Evolutionary conservation across 352 stramenopile species (phyloP).

Genomic region (Thalassiosira mediterranea): DNA sequence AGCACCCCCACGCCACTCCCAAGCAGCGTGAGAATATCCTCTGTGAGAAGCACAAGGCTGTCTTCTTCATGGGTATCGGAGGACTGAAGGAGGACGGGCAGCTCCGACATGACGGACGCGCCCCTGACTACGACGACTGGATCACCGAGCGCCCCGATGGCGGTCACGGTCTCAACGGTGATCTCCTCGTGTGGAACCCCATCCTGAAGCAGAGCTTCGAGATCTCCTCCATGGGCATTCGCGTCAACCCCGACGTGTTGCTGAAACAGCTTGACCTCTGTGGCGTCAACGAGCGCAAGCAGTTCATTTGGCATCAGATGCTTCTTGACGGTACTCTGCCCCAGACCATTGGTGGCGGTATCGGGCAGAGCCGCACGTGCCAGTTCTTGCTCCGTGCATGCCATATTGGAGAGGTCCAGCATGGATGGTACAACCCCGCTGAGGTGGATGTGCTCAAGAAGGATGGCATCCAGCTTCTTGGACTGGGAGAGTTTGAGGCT

Average conservation of each 20-base stretch:
- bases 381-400: slow-evolving; percentile 45
- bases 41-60: slow-evolving; percentile 39
- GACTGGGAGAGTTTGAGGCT: slow-evolving; percentile 48
- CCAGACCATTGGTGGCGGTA: slow-evolving; percentile 53
- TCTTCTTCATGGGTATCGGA: slow-evolving; percentile 51
- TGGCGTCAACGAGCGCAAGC: slow-evolving; percentile 19
- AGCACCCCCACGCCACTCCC: slow-evolving; percentile 32
- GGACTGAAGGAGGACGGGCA: slow-evolving; percentile 38
- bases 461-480: slow-evolving; percentile 33
- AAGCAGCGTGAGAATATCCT: slow-evolving; percentile 51
- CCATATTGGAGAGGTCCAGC: slow-evolving; percentile 58
- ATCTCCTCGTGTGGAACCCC: slow-evolving; percentile 48
- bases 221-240: slow-evolving; percentile 50
- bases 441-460: slow-evolving; percentile 45
- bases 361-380: slow-evolving; percentile 47
- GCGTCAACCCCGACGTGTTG: slow-evolving; percentile 37
- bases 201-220: slow-evolving; percentile 39
- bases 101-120: slow-evolving; percentile 39
- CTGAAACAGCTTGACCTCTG: slow-evolving; percentile 45
- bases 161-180: slow-evolving; percentile 42
- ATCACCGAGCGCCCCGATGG: slow-evolving; percentile 36
- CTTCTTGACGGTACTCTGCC: slow-evolving; percentile 52
- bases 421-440: slow-evolving; percentile 55
- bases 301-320: slow-evolving; percentile 49
- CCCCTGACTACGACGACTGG: slow-evolving; percentile 52